phyloP scores from a whole-genome alignment of 805 yeast species.

The Candida koratica region DNA sequence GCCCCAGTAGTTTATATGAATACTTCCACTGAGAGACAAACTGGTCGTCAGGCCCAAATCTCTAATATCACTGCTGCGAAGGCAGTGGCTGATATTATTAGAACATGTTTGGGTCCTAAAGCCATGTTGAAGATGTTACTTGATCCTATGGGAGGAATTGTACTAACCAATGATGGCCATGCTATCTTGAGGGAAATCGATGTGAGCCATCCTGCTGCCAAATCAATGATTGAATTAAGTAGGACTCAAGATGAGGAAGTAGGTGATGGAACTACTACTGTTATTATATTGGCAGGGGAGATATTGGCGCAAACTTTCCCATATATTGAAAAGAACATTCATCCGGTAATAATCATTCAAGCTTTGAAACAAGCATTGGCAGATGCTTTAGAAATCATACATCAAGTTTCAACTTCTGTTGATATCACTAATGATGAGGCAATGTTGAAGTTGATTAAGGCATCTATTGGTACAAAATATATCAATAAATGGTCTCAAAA shows the following conservation, averaged over 20 bases:
- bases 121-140: slow-evolving; percentile 97
- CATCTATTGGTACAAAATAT: slow-evolving; percentile 95
- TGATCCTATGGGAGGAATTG: slow-evolving; percentile 97
- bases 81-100: slow-evolving; percentile 94
- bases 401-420: slow-evolving; percentile 76
- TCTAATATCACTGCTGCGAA: slow-evolving; percentile 99
- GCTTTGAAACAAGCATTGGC: slow-evolving; percentile 87
- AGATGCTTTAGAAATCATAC: slow-evolving; percentile 87
- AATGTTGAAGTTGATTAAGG: slow-evolving; percentile 78
- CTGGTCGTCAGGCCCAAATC: slow-evolving; percentile 95
- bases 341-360: slow-evolving; percentile 93
- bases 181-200: slow-evolving; percentile 97
- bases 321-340: slow-evolving; percentile 89
- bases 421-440: slow-evolving; percentile 82
- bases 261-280: slow-evolving; percentile 98
- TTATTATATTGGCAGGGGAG: slow-evolving; percentile 95
- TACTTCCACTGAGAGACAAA: slow-evolving; percentile 87
- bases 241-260: slow-evolving; percentile 98
- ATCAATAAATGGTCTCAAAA: slow-evolving; percentile 84
- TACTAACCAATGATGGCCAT: slow-evolving; percentile 96
- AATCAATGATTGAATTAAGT: slow-evolving; percentile 93
- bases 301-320: slow-evolving; percentile 94
- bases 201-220: slow-evolving; percentile 98
- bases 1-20: slow-evolving; percentile 51
- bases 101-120: slow-evolving; percentile 98